A percentile compares a stretch with the other conserved stretches of the same genome.
phyloP scores from a whole-genome alignment of 805 yeast species.

The Candida railenensis region DNA sequence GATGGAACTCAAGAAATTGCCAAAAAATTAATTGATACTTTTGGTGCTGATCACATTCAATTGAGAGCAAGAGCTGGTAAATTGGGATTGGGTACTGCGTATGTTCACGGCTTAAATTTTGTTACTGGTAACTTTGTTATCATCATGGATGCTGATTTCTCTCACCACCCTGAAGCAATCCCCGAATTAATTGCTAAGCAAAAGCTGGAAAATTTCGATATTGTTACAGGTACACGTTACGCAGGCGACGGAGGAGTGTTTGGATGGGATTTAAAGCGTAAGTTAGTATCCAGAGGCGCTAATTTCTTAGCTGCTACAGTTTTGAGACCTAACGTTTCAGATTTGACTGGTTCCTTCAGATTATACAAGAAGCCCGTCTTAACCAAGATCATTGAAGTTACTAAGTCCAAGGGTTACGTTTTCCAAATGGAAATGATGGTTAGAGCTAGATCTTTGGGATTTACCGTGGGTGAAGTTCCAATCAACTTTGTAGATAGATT shows the following conservation, averaged over 20 bases:
- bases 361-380: constrained; percentile 70
- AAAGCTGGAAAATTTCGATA: constrained; percentile 48
- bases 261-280: constrained; percentile 82
- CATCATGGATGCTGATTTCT: constrained; percentile 83
- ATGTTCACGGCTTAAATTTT: constrained; percentile 70
- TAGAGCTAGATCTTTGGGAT: constrained; percentile 73
- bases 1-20: constrained; percentile 81
- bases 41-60: constrained; percentile 60
- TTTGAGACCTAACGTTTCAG: constrained; percentile 70
- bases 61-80: constrained; percentile 75
- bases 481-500: constrained; percentile 76
- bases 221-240: constrained; percentile 63
- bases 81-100: constrained; percentile 78
- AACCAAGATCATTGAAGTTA: constrained; percentile 62
- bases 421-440: constrained; percentile 91
- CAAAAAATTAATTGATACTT: constrained; percentile 52
- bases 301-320: constrained; percentile 72
- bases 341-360: constrained; percentile 75
- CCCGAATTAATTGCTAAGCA: constrained; percentile 73
- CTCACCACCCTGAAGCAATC: constrained; percentile 79
- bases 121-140: constrained; percentile 74
- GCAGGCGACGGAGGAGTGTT: constrained; percentile 81
- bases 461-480: constrained; percentile 74
- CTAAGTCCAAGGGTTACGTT: constrained; percentile 76
- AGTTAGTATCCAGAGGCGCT: constrained; percentile 76